A percentile compares a stretch with the other conserved stretches of the same genome.
phyloP scores from a whole-genome alignment of 2,329 filamentous ascomycete genomes.

The Penicillium sumatraense region DNA sequence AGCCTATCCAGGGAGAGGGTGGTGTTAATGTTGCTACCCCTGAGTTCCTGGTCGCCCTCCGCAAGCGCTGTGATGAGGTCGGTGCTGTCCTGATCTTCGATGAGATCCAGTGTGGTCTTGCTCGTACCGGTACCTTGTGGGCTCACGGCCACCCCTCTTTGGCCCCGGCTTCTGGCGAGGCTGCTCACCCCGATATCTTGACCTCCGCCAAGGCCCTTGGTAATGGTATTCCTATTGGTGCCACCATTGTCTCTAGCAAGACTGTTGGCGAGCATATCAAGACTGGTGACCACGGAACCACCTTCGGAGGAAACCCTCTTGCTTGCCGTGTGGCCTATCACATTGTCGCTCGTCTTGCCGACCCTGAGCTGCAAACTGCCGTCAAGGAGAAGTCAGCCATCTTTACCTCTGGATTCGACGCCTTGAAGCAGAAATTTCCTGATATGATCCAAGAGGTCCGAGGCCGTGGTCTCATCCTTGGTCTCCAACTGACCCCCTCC shows the following conservation, averaged over 20 bases:
- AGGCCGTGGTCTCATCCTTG: constrained; percentile 83
- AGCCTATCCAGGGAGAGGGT: constrained; percentile 97
- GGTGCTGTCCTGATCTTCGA: constrained; percentile 91
- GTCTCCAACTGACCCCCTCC: constrained; percentile 79
- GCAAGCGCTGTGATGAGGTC: constrained; percentile 80
- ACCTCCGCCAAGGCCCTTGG: constrained; percentile 95
- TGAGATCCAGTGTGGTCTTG: constrained; percentile 90
- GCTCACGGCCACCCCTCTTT: constrained; percentile 75
- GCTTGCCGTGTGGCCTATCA: constrained; percentile 84
- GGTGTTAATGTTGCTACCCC: constrained; percentile 83
- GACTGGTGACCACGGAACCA: constrained; percentile 87
- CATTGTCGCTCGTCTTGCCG: constrained; percentile 76
- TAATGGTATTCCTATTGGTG: constrained; percentile 94
- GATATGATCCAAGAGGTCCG: constrained; percentile 76
- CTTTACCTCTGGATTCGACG: constrained; percentile 63
- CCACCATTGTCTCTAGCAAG: constrained; percentile 69
- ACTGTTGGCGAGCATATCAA: constrained; percentile 70
- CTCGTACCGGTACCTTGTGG: constrained; percentile 87
- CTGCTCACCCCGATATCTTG: constrained; percentile 90
- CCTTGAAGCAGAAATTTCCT: constrained; percentile 66
- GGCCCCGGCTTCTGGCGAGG: constrained; percentile 49
- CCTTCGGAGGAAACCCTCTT: constrained; percentile 90
- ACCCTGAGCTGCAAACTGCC: constrained; percentile 68
- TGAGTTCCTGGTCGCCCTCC: constrained; percentile 84
- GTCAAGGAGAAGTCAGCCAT: constrained; percentile 70